Percentiles rank a stretch among this genome's conserved stretches.
Evolutionary conservation across 768 basidiomycete species (phyloP).

Genomic region (Paxillus rubicundulus): DNA sequence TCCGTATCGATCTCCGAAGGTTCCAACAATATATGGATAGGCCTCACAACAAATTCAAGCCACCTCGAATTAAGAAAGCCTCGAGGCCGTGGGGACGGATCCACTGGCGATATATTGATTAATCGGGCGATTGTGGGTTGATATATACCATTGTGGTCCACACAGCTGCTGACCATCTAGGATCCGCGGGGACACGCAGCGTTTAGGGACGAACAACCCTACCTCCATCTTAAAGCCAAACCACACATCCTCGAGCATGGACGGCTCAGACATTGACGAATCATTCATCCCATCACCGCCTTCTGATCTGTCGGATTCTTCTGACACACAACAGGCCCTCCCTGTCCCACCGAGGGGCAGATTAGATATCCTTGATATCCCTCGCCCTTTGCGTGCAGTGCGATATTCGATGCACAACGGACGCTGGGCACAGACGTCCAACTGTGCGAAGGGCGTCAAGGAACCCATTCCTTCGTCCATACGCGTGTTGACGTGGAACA

Average conservation of each 20-base stretch:
- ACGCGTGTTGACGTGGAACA: constrained; percentile 69
- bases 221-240: constrained; percentile 9
- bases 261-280: constrained; percentile 17
- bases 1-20: constrained; percentile 23
- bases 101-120: constrained; percentile 8
- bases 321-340: constrained; percentile 26
- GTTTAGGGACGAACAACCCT: constrained; percentile 6
- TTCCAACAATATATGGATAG: constrained; percentile 9
- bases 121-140: neutral
- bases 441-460: constrained; percentile 34
- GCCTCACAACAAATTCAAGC: neutral
- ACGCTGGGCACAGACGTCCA: constrained; percentile 33
- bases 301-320: constrained; percentile 17
- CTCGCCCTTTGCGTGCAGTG: constrained; percentile 30
- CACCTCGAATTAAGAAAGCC: constrained; percentile 1
- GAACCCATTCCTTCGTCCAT: constrained; percentile 44
- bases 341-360: constrained; percentile 15
- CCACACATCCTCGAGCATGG: constrained; percentile 17
- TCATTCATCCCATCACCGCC: too few species aligned
- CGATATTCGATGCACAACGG: constrained; percentile 32
- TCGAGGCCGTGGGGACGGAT: constrained; percentile 9
- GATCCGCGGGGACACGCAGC: constrained; percentile 9
- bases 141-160: neutral
- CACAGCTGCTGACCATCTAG: neutral
- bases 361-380: constrained; percentile 23